Base-by-base conservation (phyloP, 1,284 basidiomycete species). In the Cryptococcus sp. region DNA sequence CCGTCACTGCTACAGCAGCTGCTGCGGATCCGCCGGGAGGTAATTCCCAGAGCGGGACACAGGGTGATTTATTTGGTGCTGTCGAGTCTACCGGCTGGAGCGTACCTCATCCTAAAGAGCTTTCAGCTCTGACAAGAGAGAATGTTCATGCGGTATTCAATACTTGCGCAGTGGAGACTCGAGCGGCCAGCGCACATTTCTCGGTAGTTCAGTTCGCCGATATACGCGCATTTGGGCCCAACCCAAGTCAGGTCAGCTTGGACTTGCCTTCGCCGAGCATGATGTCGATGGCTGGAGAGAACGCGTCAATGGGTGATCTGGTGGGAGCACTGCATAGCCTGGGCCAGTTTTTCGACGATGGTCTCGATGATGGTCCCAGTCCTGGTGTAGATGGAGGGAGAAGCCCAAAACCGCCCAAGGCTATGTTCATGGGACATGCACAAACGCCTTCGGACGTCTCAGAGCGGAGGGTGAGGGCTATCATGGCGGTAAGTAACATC, bases 311-410 rank as follows among this genome's bases (percentile, higher is more conserved):
- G n/a, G 88, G 89, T 5, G 89, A 89, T 59, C 80, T 93, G 25
- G 89, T 94, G 29, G 89, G 88, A 65, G 89, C 91, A 60, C 81
- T 95, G 45, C 89, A 94, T 69, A 88, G 90, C 59, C 81, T 96
- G 46, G 90, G 87, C 61, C 87, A 86, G 60, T 94, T 89, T 81
- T 93, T 93, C 81, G 88, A 89, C 69, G 85, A 87, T 52, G 73
- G 75, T 0, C 61, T 72, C 37, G 44, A 40, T n/a, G 44, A 51
- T 19, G 41, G 47, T 17, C 17, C 34, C 15, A 20, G 17, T n/a
- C 50, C n/a, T 51, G 29, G 29, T 34, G 29, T 34, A 10, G 29
- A 34, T 10, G 29, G 29, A 2, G 29, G 29, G 29, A 34, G 29
- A 10, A 34, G 29, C 29, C 29, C 29, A 2, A 34, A 34, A 10